Evolutionary conservation across 2,329 filamentous ascomycete genomes (phyloP).

Genomic region (Mycocentrospora acerina): DNA sequence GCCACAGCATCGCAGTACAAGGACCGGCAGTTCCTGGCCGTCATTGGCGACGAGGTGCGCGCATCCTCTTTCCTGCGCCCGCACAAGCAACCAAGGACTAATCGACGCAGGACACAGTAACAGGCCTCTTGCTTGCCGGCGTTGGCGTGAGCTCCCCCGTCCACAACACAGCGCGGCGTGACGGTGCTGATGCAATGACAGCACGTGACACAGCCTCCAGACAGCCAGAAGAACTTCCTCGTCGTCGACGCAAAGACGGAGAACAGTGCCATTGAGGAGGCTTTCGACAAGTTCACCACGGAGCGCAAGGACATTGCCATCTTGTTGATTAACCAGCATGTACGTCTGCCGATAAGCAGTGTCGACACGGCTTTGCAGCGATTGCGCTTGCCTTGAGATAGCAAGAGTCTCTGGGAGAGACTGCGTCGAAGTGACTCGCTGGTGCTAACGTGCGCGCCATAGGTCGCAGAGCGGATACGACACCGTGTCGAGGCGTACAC

Average conservation of each 20-base stretch:
- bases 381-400: too few relatives aligned
- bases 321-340: constrained; percentile 96
- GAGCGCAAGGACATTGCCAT: constrained; percentile 97
- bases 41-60: constrained; percentile 93
- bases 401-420: too few relatives aligned
- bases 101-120: constrained; percentile 78
- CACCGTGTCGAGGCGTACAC: constrained; percentile 88
- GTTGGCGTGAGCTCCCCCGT: constrained; percentile 70
- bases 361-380: too few relatives aligned
- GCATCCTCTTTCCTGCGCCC: not conserved
- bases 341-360: constrained; percentile 47
- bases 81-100: not conserved
- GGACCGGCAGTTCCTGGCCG: constrained; percentile 93
- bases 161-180: not conserved
- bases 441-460: constrained; percentile 11
- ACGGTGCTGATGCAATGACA: constrained; percentile 43
- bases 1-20: constrained; percentile 61
- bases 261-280: constrained; percentile 79
- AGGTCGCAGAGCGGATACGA: constrained; percentile 95
- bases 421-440: too few relatives aligned
- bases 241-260: constrained; percentile 96
- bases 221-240: constrained; percentile 95
- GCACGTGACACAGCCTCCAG: constrained; percentile 88
- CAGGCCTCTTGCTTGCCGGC: constrained; percentile 89
- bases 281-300: constrained; percentile 85